Base-by-base conservation (phyloP, 345 rosid genomes). In the Erodium maritimum region DNA sequence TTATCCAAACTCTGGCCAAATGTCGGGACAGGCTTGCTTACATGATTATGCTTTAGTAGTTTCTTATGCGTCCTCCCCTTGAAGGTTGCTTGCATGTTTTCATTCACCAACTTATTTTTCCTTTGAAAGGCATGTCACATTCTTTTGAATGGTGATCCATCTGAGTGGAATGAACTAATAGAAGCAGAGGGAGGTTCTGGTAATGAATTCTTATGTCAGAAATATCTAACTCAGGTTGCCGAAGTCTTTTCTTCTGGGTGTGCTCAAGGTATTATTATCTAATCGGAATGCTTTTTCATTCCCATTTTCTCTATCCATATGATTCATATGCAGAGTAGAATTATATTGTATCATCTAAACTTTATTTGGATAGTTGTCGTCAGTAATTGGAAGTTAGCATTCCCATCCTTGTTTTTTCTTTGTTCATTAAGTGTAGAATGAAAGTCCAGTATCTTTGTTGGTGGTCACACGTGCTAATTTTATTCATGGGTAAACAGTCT, bases 91-190 rank as follows among this genome's bases (percentile, higher is more conserved):
- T 7, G 48, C 45, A 29, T 33, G 54, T 62, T 66, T 59, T 67
- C 22, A 34, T 59, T 5, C 54, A 45, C 51, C 61, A 54, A 4
- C 48, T 34, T 50, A 42, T 23, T 51, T 65, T 56, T 8, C 6
- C 58, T 25, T 64, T 71, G 67, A 67, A 65, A 91, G 98, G 96
- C 88, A 65, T 77, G 82, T 72, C 79, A 61, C 68, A 71, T 80
- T 72, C 87, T 86, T 64, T 76, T 74, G 70, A 73, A 73, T 54
- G 80, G 75, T 50, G 82, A 84, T 71, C 74, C 68, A 21, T 66
- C 69, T 21, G 87, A 71, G 61, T 71, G 79, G 67, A 76, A 75
- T 42, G 79, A 74, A 69, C 56, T 73, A 42, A 67, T 80, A 25
- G 93, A 74, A 77, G 85, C 65, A 59, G 88, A 79, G 19, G 72